phyloP scores from a whole-genome alignment of 2,329 filamentous ascomycete genomes.

The Cephalotrichum gorgonifer region DNA sequence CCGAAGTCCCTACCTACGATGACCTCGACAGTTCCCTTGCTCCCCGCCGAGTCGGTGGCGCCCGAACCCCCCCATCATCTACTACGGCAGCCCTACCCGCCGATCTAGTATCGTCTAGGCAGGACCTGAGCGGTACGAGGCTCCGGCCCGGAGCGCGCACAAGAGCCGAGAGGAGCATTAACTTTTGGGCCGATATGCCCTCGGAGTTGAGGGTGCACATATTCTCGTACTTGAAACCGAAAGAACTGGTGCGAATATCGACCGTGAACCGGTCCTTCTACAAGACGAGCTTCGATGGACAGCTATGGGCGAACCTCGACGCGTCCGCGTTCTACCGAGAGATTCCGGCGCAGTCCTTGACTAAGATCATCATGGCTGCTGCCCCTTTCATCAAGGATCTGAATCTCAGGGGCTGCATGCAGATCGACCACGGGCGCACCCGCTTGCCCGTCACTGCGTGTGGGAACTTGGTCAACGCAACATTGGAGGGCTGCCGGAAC shows the following conservation, averaged over 20 bases:
- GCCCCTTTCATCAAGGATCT: conserved; percentile 86
- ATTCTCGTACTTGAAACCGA: conserved; percentile 65
- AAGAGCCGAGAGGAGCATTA: conserved; percentile 29
- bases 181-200: conserved; percentile 75
- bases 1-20: conserved; percentile 29
- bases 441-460: conserved; percentile 75
- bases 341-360: conserved; percentile 73
- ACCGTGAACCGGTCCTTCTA: conserved; percentile 70
- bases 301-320: conserved; percentile 82
- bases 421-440: conserved; percentile 70
- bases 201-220: conserved; percentile 72
- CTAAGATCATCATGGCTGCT: conserved; percentile 73
- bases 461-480: conserved; percentile 77
- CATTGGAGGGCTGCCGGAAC: conserved; percentile 81
- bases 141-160: neutral
- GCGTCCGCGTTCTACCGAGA: conserved; percentile 77
- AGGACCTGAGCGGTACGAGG: neutral
- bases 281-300: conserved; percentile 82
- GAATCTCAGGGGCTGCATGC: conserved; percentile 84
- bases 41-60: conserved; percentile 44
- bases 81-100: conserved; percentile 52
- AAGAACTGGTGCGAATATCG: conserved; percentile 70
- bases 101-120: conserved; percentile 42
- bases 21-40: conserved; percentile 33
- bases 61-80: conserved; percentile 25